phyloP scores from a whole-genome alignment of 2,329 filamentous ascomycete genomes.

The Pezicula radicicola region DNA sequence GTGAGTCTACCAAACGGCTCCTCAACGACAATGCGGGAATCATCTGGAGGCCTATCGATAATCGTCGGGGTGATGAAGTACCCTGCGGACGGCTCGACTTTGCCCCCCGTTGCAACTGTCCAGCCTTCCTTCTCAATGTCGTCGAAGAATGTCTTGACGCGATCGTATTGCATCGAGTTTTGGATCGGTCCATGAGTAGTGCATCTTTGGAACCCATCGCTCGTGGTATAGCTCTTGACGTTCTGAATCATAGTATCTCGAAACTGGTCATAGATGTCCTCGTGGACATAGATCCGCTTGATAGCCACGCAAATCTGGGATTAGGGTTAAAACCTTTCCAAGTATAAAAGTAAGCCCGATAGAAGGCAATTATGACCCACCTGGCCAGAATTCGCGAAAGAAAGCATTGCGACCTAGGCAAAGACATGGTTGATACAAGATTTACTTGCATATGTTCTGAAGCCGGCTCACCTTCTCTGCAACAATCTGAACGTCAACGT shows the following conservation, averaged over 20 bases:
- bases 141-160: conserved; percentile 50
- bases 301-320: conserved; percentile 52
- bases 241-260: conserved; percentile 44
- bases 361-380: too few species aligned
- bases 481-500: too few species aligned
- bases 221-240: conserved; percentile 35
- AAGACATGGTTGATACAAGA: conserved; percentile 44
- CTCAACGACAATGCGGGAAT: conserved; percentile 51
- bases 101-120: conserved; percentile 41
- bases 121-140: conserved; percentile 51
- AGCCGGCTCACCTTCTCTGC: too few species aligned
- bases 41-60: conserved; percentile 53
- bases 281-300: conserved; percentile 60
- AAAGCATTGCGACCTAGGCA: conserved; percentile 39
- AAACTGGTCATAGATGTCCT: conserved; percentile 55
- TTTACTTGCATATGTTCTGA: too few species aligned
- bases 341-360: too few species aligned
- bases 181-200: conserved; percentile 53
- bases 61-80: conserved; percentile 59
- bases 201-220: conserved; percentile 28
- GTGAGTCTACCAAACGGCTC: conserved; percentile 61
- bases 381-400: conserved; percentile 51
- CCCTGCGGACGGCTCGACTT: conserved; percentile 27
- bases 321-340: too few species aligned
- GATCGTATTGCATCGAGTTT: conserved; percentile 57